Base-by-base conservation (phyloP, 345 rosid species). In the Lumnitzera littorea region DNA sequence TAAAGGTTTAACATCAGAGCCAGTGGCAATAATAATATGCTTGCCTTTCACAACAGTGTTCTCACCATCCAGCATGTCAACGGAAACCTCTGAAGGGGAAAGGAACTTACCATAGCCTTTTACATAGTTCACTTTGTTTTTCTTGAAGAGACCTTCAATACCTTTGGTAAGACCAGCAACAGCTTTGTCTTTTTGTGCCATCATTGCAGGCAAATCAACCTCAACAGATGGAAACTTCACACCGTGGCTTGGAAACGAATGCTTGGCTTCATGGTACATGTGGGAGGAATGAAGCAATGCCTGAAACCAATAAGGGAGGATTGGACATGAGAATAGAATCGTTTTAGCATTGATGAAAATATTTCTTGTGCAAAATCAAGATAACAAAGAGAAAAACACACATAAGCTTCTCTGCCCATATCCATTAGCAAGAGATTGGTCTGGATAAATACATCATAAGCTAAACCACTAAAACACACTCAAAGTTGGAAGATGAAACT, bases 241-340 rank as follows among this genome's bases (percentile, higher is more conserved):
- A 23, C 99, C 99, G 24, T 91, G 99, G 63, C 47, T 63, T 36
- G 97, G 83, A 15, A 95, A 95, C 46, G 96, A 78, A 68, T 95
- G 97, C 64, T 63, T 65, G 50, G 99, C 99, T 79, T 95, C 95
- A 62, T 91, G 96, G 71, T 70, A 95, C 96, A 91, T 95, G 78
- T 95, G 99, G 50, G 99, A 91, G 6, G 99, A 95, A 83, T 95
- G 99, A 72, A 95, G 95, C 65, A 95, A 91, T 1, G 99, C 99
- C 99, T 95, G 78, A 31, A 62, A 36, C 51, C 49, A 64, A 64
- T 43, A 53, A 31, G 70, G 17, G 24, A 53, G 14, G 13, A 29
- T 2, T 14, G 31, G 29, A 54, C 25, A 46, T 46, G 15, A 50
- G 46, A 54, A 56, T 43, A 50, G 14, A 47, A 41, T 50, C 17